Evolutionary conservation across 345 rosid species (phyloP), one percentile per base, ranked within the genome.

Genomic region (Durio zibethinus): DNA sequence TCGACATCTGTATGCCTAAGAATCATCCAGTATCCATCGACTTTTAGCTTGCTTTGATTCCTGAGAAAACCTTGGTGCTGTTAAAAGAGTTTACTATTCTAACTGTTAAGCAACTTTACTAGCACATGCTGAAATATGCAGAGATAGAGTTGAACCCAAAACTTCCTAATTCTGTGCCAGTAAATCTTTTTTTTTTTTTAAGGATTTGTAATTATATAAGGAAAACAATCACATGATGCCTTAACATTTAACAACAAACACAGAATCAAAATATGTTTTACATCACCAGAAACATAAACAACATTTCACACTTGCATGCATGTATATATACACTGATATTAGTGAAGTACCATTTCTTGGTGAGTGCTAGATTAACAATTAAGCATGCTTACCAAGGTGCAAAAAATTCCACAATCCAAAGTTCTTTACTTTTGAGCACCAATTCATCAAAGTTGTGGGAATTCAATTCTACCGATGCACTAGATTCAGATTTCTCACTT

Each of bases 341-440:
- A 18, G 54, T 23, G 15, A 64, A 38, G 66, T n/a, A 7, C 21
- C 61, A 56, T 53, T 54, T 62, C 20, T 38, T 54, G 52, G 65
- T 7, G 7, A 43, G 20, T 53, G 14, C 21, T 31, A 45, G 61
- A 50, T 20, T 50, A 48, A 50, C 21, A 66, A 67, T 21, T 35
- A 54, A 56, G 63, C 42, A 61, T 15, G 74, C 92, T 79, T 88
- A 97, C 98, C 99, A 95, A 76, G 99, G 99, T 71, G 99, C 98
- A 57, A 93, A 93, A 80, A 95, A 93, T 84, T 95, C 99, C 80
- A 95, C 93, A 74, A 95, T 80, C 99, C 99, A 95, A 70, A 93
- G 92, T 18, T 93, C 94, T 85, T 92, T 93, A 84, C 99, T 93
- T 87, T 89, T 88, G 74, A 83, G 83, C 59, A 95, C 98, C 90